Conservation (phyloP, 2,329 filamentous ascomycete genomes). For the Moelleriella libera region DNA sequence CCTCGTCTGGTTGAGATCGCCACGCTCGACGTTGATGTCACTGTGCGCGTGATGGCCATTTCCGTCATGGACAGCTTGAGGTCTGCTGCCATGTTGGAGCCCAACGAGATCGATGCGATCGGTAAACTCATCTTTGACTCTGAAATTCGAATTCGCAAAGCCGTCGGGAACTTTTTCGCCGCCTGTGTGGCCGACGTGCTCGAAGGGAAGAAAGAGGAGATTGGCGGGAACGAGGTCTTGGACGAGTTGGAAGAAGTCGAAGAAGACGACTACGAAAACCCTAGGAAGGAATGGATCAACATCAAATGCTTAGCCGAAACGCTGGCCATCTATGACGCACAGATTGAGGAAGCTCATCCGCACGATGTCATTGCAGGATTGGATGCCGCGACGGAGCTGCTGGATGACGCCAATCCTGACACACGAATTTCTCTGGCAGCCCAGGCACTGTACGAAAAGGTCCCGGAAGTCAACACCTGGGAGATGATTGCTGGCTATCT, state of each 20-base stretch:
- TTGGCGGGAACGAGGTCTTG: slow-evolving; percentile 65
- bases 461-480: slow-evolving; percentile 75
- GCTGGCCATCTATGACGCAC: slow-evolving; percentile 65
- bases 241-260: slow-evolving; percentile 61
- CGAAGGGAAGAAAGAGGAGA: slow-evolving; percentile 65
- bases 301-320: slow-evolving; percentile 83
- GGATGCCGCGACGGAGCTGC: slow-evolving; percentile 36
- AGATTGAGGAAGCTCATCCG: slow-evolving; percentile 43
- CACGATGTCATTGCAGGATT: slow-evolving; percentile 28
- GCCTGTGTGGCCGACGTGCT: slow-evolving; percentile 75
- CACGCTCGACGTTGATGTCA: slow-evolving; percentile 66
- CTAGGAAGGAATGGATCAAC: slow-evolving; percentile 75
- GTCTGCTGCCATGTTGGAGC: slow-evolving; percentile 75
- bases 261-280: slow-evolving; percentile 64
- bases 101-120: slow-evolving; percentile 78
- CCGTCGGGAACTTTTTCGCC: slow-evolving; percentile 81
- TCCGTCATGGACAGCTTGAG: slow-evolving; percentile 71
- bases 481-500: slow-evolving; percentile 80
- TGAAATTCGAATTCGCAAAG: slow-evolving; percentile 72
- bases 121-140: slow-evolving; percentile 82
- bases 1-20: slow-evolving; percentile 85
- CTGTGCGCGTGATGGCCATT: slow-evolving; percentile 68
- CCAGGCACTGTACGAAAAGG: slow-evolving; percentile 70
- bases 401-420: slow-evolving; percentile 54
- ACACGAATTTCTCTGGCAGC: slow-evolving; percentile 78